phyloP scores from a whole-genome alignment of 2,329 filamentous ascomycete species.

The Ceratocystis variospora region DNA sequence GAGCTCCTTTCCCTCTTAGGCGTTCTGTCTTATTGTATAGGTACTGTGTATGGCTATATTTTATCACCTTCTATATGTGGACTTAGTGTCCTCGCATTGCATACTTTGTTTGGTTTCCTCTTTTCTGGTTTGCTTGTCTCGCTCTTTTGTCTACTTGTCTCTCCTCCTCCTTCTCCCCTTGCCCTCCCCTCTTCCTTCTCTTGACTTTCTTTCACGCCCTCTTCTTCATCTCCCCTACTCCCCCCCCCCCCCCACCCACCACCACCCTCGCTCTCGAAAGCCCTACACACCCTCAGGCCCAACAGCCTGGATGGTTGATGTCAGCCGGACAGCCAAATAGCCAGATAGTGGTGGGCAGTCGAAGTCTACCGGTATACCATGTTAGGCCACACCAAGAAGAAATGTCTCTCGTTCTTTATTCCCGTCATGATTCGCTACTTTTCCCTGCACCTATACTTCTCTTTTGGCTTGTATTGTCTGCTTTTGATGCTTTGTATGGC shows the following conservation, averaged over 20 bases:
- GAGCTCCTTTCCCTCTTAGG: not conserved
- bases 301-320: constrained; percentile 1
- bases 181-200: not conserved
- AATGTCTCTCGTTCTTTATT: not conserved
- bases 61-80: not conserved
- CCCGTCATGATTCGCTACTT: not conserved
- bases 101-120: not conserved
- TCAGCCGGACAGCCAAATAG: not conserved
- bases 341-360: not conserved
- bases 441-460: not conserved
- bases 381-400: not conserved
- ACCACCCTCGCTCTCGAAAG: not conserved
- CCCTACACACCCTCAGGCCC: not conserved
- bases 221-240: not conserved
- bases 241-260: not conserved
- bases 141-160: constrained; percentile 1
- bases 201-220: no score
- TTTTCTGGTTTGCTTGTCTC: constrained; percentile 2
- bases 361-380: not conserved
- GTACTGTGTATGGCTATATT: not conserved
- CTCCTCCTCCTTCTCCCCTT: not conserved
- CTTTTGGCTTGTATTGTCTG: not conserved
- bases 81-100: not conserved
- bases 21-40: not conserved
- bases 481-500: not conserved